phyloP scores from a whole-genome alignment of 768 basidiomycete genomes.

The Gloeophyllum trabeum region DNA sequence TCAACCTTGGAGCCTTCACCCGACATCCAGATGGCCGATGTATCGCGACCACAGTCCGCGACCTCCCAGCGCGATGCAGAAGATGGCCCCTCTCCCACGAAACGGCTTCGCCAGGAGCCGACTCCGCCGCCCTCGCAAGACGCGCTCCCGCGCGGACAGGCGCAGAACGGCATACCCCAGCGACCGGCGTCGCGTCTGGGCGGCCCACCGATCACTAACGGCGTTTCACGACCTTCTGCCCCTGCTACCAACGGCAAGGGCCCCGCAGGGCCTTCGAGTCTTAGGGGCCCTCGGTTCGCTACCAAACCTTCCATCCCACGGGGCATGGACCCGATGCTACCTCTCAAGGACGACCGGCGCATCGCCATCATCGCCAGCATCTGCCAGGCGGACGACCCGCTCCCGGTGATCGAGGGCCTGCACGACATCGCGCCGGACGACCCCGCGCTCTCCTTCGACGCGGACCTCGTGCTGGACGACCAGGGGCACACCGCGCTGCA shows the following conservation, averaged over 20 bases:
- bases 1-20: constrained; percentile 20
- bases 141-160: too few species aligned
- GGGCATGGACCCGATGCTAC: constrained; percentile 37
- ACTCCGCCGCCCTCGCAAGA: constrained; percentile 18
- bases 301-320: constrained; percentile 49
- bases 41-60: constrained; percentile 39
- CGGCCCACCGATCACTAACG: constrained; percentile 16
- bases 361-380: constrained; percentile 56
- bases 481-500: constrained; percentile 93
- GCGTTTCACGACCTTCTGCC: constrained; percentile 33
- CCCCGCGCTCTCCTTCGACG: constrained; percentile 30
- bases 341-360: constrained; percentile 39
- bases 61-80: constrained; percentile 40
- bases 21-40: constrained; percentile 36
- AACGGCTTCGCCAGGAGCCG: constrained; percentile 55
- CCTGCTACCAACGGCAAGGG: constrained; percentile 29
- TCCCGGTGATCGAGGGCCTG: constrained; percentile 47
- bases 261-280: constrained; percentile 5
- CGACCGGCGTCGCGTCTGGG: too few species aligned
- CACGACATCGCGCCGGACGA: constrained; percentile 46
- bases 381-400: constrained; percentile 59
- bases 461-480: constrained; percentile 86
- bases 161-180: too few species aligned
- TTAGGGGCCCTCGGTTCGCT: constrained; percentile 38
- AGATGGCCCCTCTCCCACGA: constrained; percentile 58